phyloP scores from a whole-genome alignment of 768 basidiomycete species.

The Lyophyllum decastes region DNA sequence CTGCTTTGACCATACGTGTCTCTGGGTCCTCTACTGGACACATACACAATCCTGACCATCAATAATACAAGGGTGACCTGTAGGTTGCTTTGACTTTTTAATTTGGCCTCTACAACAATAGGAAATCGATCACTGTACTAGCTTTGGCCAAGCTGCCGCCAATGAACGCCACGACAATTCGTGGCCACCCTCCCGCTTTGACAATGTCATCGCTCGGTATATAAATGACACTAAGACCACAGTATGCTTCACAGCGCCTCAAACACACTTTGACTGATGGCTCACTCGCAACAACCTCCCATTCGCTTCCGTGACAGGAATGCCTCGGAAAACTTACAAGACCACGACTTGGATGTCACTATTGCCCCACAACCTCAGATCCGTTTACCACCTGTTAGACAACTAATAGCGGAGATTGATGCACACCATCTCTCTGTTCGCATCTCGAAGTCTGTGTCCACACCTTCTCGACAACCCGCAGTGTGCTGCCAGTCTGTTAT shows the following conservation, averaged over 20 bases:
- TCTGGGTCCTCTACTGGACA: no score
- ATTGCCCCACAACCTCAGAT: not conserved
- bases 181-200: not conserved
- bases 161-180: not conserved
- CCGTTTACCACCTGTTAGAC: not conserved
- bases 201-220: not conserved
- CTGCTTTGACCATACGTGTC: no score
- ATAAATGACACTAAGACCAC: not conserved
- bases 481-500: not conserved
- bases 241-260: not conserved
- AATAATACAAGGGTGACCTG: no score
- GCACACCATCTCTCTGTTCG: not conserved
- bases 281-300: not conserved
- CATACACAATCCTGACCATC: no score
- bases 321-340: not conserved
- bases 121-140: not conserved
- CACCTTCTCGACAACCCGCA: not conserved
- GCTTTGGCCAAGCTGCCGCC: not conserved
- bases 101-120: not conserved
- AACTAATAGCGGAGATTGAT: slow-evolving; percentile 4
- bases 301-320: no score
- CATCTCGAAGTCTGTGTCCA: not conserved
- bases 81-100: no score
- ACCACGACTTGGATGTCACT: not conserved
- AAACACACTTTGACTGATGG: not conserved